Evolutionary conservation across 2,329 filamentous ascomycete species (phyloP).

Genomic region (Fusarium annulatum): DNA sequence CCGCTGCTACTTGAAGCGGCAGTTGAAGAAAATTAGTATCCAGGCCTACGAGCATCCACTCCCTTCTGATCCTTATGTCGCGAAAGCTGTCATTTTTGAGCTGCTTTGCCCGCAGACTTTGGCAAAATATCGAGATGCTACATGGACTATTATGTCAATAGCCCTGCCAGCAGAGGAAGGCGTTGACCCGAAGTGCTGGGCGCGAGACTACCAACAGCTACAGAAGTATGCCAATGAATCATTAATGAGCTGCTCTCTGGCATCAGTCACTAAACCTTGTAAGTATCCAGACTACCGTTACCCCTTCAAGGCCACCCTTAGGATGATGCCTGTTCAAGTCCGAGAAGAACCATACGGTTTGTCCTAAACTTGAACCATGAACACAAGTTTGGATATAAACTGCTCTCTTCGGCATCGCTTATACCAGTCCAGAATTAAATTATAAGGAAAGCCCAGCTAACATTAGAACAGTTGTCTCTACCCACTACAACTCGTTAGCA

Average conservation of each 20-base stretch:
- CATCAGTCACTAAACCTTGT: conserved; percentile 48
- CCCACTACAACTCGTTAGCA: conserved; percentile 41
- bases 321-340: background rate
- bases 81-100: conserved; percentile 56
- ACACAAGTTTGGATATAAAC: background rate
- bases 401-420: background rate
- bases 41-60: conserved; percentile 54
- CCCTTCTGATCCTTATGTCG: conserved; percentile 46
- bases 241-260: conserved; percentile 39
- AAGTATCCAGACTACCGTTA: conserved; percentile 19
- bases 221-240: conserved; percentile 21
- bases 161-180: conserved; percentile 40
- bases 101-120: conserved; percentile 51
- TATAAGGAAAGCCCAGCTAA: background rate
- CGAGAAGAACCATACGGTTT: background rate
- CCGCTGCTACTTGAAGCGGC: conserved; percentile 50
- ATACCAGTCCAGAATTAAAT: background rate
- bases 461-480: conserved; percentile 37
- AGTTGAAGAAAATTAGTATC: conserved; percentile 50
- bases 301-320: background rate
- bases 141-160: conserved; percentile 53
- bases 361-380: background rate
- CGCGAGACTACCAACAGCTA: conserved; percentile 41
- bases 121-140: conserved; percentile 54
- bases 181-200: conserved; percentile 38